Conservation (phyloP, 2,329 filamentous ascomycete genomes). For the Stemphylium beticola region DNA sequence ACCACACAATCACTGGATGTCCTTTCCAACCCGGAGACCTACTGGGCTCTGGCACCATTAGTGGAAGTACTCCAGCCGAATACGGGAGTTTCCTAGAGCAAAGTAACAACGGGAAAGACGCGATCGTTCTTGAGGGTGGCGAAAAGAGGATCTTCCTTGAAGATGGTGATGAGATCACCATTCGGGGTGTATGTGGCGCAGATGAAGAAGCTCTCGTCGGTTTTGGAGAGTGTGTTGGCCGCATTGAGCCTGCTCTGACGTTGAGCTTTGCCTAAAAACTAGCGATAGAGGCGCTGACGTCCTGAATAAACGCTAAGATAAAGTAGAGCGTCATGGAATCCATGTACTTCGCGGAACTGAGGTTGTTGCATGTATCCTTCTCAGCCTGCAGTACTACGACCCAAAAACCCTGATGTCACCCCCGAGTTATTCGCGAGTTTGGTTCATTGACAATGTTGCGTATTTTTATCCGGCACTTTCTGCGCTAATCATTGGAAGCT, state of each 20-base stretch:
- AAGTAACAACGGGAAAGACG: conserved; percentile 70
- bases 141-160: conserved; percentile 74
- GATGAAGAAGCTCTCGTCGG: conserved; percentile 72
- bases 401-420: no score
- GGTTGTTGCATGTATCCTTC: no score
- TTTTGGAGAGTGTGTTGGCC: conserved; percentile 75
- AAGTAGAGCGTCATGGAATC: no score
- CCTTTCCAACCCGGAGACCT: conserved; percentile 76
- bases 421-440: no score
- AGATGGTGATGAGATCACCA: conserved; percentile 73
- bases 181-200: conserved; percentile 69
- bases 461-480: no score
- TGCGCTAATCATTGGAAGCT: no score
- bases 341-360: no score
- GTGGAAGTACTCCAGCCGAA: conserved; percentile 63
- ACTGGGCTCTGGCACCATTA: conserved; percentile 80
- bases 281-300: background rate
- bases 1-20: conserved; percentile 79
- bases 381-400: no score
- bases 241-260: conserved; percentile 55
- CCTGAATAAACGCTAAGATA: background rate
- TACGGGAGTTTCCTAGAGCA: conserved; percentile 76
- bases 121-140: conserved; percentile 66
- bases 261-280: conserved; percentile 21
- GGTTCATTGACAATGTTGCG: no score